phyloP scores from a whole-genome alignment of 2,329 filamentous ascomycete genomes.

The Sphaceloma murrayae region DNA sequence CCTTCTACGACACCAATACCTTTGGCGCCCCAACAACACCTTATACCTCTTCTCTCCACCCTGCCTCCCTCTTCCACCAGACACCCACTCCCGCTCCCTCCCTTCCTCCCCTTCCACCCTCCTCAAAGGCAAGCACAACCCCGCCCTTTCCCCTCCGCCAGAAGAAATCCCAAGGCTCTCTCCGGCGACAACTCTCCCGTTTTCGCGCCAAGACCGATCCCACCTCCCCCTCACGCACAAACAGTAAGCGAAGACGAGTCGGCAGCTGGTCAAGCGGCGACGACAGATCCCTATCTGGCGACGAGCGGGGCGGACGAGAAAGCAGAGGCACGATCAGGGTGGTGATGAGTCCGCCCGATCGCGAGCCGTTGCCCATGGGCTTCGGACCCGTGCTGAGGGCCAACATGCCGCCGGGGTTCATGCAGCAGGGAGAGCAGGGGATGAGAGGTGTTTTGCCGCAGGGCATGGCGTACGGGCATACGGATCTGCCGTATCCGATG shows the following conservation, averaged over 20 bases:
- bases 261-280: constrained; percentile 3
- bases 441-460: neutral
- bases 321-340: constrained; percentile 13
- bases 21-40: constrained; percentile 20
- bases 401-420: neutral
- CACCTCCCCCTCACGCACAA: constrained; percentile 38
- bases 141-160: constrained; percentile 26
- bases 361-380: constrained; percentile 6
- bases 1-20: constrained; percentile 17
- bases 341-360: constrained; percentile 7
- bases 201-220: constrained; percentile 22
- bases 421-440: neutral
- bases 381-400: constrained; percentile 9
- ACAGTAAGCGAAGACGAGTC: constrained; percentile 24
- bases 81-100: constrained; percentile 23
- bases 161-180: constrained; percentile 27
- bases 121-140: constrained; percentile 28
- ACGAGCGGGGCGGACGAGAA: constrained; percentile 3
- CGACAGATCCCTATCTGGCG: neutral
- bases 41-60: constrained; percentile 14
- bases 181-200: constrained; percentile 20
- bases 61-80: constrained; percentile 22
- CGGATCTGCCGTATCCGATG: constrained; percentile 3
- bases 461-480: constrained; percentile 6
- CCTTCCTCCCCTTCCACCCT: constrained; percentile 21